Conservation (phyloP, 2,329 filamentous ascomycete species). For the Aspergillus sp. region DNA sequence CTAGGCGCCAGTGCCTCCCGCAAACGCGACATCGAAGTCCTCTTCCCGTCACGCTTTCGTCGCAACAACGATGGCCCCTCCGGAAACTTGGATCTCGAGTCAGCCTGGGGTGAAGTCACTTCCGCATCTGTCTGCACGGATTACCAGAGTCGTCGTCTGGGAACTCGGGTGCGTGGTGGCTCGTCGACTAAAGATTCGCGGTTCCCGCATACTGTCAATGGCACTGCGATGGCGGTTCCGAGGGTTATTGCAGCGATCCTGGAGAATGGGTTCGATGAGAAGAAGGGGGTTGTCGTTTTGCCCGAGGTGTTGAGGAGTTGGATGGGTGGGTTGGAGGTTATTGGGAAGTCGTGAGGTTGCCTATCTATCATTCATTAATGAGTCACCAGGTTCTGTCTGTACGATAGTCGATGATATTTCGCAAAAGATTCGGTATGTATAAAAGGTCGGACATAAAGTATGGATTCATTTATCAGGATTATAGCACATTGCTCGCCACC, state of each 20-base stretch:
- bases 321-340: conserved; percentile 69
- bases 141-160: conserved; percentile 79
- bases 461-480: no score
- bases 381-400: no score
- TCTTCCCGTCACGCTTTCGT: conserved; percentile 68
- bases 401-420: no score
- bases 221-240: conserved; percentile 85
- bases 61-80: conserved; percentile 4
- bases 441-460: no score
- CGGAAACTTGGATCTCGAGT: conserved; percentile 32
- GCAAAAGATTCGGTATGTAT: no score
- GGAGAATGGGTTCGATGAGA: conserved; percentile 82
- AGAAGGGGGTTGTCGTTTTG: conserved; percentile 57
- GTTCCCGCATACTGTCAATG: conserved; percentile 88
- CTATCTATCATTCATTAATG: neutral
- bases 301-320: conserved; percentile 72
- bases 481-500: no score
- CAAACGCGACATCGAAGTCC: conserved; percentile 90
- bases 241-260: conserved; percentile 79
- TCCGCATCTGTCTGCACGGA: conserved; percentile 87
- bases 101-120: conserved; percentile 89
- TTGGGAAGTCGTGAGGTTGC: conserved; percentile 34
- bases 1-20: conserved; percentile 79
- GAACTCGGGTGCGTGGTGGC: conserved; percentile 58
- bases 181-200: conserved; percentile 40